Evolutionary conservation across 1,284 basidiomycete species (phyloP), one percentile per base, ranked within the genome.

Genomic region (Amylostereum areolatum): DNA sequence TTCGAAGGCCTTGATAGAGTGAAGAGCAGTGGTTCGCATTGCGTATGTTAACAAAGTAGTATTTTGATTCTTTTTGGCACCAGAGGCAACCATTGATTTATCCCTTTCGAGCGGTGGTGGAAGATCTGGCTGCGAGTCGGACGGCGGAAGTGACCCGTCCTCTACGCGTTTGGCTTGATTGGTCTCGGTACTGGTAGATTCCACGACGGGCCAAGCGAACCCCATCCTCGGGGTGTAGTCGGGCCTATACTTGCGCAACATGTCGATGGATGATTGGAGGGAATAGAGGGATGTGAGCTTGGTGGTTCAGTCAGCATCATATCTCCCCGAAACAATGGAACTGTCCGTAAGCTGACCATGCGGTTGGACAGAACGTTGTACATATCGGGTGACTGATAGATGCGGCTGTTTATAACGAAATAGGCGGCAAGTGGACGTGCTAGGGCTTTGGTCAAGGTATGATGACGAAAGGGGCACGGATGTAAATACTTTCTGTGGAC

Each of bases 301-400:
- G 9, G 43, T 25, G 12, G 5, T 36, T 45, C 9, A 36, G 41
- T 55, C 28, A 56, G 48, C 43, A 45, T 30, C 34, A n/a, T 25
- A 12, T 33, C 45, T 18, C 33, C 32, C 41, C 40, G 46, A 40
- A 40, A 28, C 27, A 29, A n/a, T 40, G 44, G 30, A 35, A 32
- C 27, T 30, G 11, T 28, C 34, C 30, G 41, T 30, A 11, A 45
- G 64, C 79, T 58, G 64, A 90, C 87, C 57, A 93, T 68, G 57
- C 90, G 82, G 59, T 89, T 89, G 41, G 89, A 91, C 34, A 93
- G 69, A 3, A 92, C 74, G 7, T 80, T 83, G 60, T 92, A 91
- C 30, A 92, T 70, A 57, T 90, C 85, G 28, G 91, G 91, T 1
- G 88, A 82, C 61, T 90, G 87, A 62, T 92, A 92, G 54, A 93